These are phyloP conservation scores for Apiospora kogelbergensis DNA, from an alignment of 2,329 filamentous ascomycete genomes.

Conservation along the genomic window DNA sequence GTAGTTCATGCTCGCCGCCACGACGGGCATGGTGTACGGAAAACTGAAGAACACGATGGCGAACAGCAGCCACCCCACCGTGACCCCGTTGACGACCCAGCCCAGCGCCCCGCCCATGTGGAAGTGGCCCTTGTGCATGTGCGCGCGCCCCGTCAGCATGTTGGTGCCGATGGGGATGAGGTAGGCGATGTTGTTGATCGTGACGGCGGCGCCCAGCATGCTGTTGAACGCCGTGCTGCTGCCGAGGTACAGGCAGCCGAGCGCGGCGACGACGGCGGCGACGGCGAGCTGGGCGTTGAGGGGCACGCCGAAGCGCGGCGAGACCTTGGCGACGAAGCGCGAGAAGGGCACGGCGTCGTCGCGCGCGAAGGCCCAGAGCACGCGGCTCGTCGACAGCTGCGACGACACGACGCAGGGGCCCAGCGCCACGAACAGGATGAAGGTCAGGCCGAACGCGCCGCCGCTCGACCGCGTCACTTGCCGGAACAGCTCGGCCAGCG, in stretches of 20 bases:
- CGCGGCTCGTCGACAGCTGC: conserved; percentile 12
- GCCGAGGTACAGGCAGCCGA: conserved; percentile 44
- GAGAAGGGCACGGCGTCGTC: conserved; percentile 42
- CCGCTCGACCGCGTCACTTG: conserved; percentile 40
- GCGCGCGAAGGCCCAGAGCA: conserved; percentile 42
- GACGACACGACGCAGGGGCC: conserved; percentile 17
- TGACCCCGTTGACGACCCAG: conserved; percentile 35
- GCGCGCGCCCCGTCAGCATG: conserved; percentile 36
- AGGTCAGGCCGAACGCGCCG: conserved; percentile 40
- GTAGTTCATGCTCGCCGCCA: conserved; percentile 45
- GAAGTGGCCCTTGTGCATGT: conserved; percentile 40
- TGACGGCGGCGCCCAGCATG: conserved; percentile 37
- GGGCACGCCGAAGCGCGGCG: conserved; percentile 35
- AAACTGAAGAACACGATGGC: conserved; percentile 46
- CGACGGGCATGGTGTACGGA: conserved; percentile 40
- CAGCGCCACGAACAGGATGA: conserved; percentile 44
- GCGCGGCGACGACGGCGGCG: conserved; percentile 34
- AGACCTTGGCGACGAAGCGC: conserved; percentile 35
- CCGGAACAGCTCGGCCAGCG: conserved; percentile 45
- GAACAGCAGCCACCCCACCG: conserved; percentile 38
- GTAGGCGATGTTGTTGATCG: conserved; percentile 46
- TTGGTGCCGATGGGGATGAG: conserved; percentile 46
- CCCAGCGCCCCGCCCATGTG: conserved; percentile 34
- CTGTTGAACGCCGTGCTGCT: conserved; percentile 45
- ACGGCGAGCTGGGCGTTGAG: conserved; percentile 37